Evolutionary conservation across 2,329 filamentous ascomycete species (phyloP), one percentile per base, ranked within the genome.

Genomic region (Falciphora oryzae): DNA sequence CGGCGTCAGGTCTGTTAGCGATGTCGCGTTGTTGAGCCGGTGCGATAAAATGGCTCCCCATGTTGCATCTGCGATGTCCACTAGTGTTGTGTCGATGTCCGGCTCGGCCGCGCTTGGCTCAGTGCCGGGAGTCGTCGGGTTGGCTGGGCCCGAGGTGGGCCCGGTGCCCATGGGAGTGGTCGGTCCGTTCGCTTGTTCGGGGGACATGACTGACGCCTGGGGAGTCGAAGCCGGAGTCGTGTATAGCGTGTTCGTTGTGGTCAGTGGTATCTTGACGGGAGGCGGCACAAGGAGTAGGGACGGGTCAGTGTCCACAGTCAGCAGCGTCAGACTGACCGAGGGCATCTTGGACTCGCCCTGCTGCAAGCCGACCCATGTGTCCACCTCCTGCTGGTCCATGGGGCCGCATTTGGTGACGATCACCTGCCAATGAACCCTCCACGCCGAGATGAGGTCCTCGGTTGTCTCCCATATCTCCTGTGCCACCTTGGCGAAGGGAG

Each of bases 391-490:
- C 35, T 81, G 78, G 31, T 89, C 85, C 83, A 92, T 89, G 3
- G 83, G 77, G 2, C 89, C 88, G 61, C 85, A 87, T 74, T 90
- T 90, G 44, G 89, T 87, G 66, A 96, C 83, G 66, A 92, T 87
- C 14, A 95, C 78, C 22, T 91, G 87, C 90, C 91, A 94, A 65
- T 89, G 86, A 0, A 93, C 86, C 70, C 87, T 89, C 74, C 88
- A 86, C 22, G 81, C 80, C 0, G 87, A 85, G 44, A 93, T 85
- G 38, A 94, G 83, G n/a, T 89, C 88, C 35, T 89, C 78, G 0
- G 91, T 94, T 1, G 87, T 90, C 64, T 87, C 84, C 90, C 91
- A 94, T 3, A 95, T 90, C 70, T 93, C 90, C 61, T 84, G 82
- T 1, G 86, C 85, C n/a, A 93, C 79, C 28, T 90, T 86, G 18